phyloP scores from a whole-genome alignment of 805 yeast species.

The Cyberlindnera lachancei region DNA sequence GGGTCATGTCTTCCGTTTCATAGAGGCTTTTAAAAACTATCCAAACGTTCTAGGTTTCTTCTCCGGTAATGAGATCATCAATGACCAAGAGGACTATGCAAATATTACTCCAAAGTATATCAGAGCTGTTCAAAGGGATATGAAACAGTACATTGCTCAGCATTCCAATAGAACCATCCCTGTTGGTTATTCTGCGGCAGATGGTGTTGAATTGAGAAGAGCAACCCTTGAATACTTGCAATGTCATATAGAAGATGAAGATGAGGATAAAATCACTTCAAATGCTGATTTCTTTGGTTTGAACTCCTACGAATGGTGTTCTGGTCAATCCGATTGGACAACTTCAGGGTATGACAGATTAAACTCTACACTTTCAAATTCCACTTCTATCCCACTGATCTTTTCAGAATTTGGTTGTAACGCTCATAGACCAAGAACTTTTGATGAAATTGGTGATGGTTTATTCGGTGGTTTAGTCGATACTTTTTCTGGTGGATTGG shows the following conservation, averaged over 20 bases:
- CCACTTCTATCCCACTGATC: constrained; percentile 59
- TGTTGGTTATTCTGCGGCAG: constrained; percentile 96
- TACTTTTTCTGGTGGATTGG: constrained; percentile 82
- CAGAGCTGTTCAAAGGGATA: constrained; percentile 88
- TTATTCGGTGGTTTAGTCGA: constrained; percentile 58
- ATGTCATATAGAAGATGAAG: constrained; percentile 58
- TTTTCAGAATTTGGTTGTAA: constrained; percentile 85
- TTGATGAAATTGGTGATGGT: constrained; percentile 68
- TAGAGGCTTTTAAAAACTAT: constrained; percentile 77
- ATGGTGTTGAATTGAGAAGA: constrained; percentile 58
- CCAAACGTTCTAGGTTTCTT: constrained; percentile 84
- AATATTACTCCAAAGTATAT: constrained; percentile 64
- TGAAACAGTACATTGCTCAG: constrained; percentile 69
- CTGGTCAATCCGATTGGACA: constrained; percentile 57
- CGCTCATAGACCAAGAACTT: constrained; percentile 67
- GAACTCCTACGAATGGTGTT: constrained; percentile 96
- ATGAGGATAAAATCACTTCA: constrained; percentile 50
- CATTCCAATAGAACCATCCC: constrained; percentile 74
- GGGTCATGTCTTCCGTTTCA: constrained; percentile 73
- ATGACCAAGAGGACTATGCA: constrained; percentile 60
- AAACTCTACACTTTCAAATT: constrained; percentile 47
- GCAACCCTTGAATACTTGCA: constrained; percentile 76
- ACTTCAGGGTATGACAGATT: constrained; percentile 63
- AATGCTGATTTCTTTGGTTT: constrained; percentile 89
- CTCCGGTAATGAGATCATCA: constrained; percentile 88